Conservation (phyloP, 805 yeast species). For the Lipomyces japonicus region DNA sequence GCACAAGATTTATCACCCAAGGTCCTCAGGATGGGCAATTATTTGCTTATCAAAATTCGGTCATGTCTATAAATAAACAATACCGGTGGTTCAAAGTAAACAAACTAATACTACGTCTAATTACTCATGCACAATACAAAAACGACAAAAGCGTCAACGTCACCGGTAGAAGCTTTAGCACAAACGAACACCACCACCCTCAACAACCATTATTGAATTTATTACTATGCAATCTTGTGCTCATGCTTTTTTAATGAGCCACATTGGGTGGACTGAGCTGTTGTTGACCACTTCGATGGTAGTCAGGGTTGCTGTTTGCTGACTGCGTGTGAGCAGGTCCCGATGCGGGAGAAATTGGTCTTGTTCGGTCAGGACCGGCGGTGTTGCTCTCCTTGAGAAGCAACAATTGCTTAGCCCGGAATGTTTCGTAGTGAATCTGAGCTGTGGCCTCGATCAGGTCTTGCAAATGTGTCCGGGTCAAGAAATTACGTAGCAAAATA, state of each 20-base stretch:
- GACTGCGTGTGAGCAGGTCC: constrained; percentile 1
- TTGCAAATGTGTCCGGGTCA: constrained; percentile 92
- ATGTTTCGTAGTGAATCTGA: constrained; percentile 81
- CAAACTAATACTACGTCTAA: too few species aligned
- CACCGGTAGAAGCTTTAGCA: too few species aligned
- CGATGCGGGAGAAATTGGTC: constrained; percentile 10
- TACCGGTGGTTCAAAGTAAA: too few species aligned
- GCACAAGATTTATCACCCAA: too few species aligned
- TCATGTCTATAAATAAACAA: too few species aligned
- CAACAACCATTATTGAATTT: neutral
- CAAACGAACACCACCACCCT: neutral
- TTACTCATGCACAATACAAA: too few species aligned
- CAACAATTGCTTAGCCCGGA: constrained; percentile 88
- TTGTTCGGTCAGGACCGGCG: constrained; percentile 36
- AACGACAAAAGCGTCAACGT: too few species aligned
- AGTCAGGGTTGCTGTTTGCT: constrained; percentile 3
- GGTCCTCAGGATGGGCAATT: too few species aligned
- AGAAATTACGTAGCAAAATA: constrained; percentile 86
- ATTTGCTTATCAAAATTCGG: too few species aligned
- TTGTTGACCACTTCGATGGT: neutral
- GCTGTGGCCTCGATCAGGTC: constrained; percentile 93
- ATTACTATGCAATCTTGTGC: neutral
- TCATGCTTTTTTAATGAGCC: neutral
- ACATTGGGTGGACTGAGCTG: constrained; percentile 9
- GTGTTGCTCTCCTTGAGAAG: constrained; percentile 76